A percentile compares a stretch with the other conserved stretches of the same genome.
phyloP scores from a whole-genome alignment of 176 grass and related monocot species.

The Olyra latifolia region DNA sequence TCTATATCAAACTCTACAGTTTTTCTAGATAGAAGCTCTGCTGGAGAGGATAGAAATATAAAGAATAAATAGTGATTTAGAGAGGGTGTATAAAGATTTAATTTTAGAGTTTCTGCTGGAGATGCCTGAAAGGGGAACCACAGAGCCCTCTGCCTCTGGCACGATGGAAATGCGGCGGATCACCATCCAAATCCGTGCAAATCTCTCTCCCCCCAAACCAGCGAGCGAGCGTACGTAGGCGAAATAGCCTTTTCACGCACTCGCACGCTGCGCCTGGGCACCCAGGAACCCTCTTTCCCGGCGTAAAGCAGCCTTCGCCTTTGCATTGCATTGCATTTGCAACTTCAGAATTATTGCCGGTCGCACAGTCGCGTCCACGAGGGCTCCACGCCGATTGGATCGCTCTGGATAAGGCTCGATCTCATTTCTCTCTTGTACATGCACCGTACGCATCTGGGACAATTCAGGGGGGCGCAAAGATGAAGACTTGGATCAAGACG shows the following conservation, averaged over 20 bases:
- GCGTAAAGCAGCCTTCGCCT: conserved; percentile 19
- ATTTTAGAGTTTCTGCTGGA: too few species aligned
- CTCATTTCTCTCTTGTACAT: too few species aligned
- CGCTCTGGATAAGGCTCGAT: conserved; percentile 18
- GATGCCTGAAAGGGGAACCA: too few species aligned
- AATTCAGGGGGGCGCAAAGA: not conserved
- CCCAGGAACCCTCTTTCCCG: not conserved
- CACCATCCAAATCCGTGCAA: not conserved
- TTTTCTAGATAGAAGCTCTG: too few species aligned
- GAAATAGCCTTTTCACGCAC: not conserved
- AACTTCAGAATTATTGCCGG: conserved; percentile 5
- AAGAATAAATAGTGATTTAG: too few species aligned
- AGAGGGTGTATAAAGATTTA: too few species aligned
- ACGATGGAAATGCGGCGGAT: not conserved
- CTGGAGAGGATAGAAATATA: too few species aligned
- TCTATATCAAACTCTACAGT: too few species aligned
- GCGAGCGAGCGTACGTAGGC: too few species aligned
- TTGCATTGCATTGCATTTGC: not conserved
- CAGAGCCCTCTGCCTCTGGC: not conserved
- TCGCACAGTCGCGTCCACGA: not conserved
- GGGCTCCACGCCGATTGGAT: conserved; percentile 7
- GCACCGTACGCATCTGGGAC: not conserved
- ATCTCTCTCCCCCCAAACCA: too few species aligned
- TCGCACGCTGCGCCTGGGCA: not conserved
- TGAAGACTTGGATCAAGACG: not conserved